phyloP scores from a whole-genome alignment of 2,329 filamentous ascomycete species.

The Cladophialophora chaetospira region DNA sequence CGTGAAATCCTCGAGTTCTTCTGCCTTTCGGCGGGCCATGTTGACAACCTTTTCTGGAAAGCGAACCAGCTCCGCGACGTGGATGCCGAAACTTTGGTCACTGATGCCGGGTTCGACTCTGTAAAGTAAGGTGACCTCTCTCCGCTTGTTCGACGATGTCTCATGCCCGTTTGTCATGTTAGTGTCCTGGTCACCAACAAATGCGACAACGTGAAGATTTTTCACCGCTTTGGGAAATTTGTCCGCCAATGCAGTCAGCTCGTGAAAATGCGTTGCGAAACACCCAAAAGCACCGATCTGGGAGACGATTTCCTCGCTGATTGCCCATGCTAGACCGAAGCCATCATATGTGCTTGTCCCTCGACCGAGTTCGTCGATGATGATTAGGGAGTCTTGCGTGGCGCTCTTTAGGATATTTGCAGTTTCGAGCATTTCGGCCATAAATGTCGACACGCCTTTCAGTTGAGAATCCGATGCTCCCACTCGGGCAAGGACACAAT shows the following conservation, averaged over 20 bases:
- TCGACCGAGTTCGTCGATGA: constrained; percentile 95
- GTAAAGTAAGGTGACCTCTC: constrained; percentile 92
- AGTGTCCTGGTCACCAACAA: constrained; percentile 62
- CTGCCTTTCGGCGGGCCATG: constrained; percentile 98
- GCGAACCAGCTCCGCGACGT: constrained; percentile 93
- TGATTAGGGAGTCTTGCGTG: constrained; percentile 92
- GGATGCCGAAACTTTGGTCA: constrained; percentile 97
- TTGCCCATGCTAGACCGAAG: constrained; percentile 98
- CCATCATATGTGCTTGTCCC: constrained; percentile 98
- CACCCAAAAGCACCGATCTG: constrained; percentile 93
- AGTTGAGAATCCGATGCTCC: constrained; percentile 95
- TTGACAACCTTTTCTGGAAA: constrained; percentile 97
- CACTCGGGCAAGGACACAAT: constrained; percentile 93
- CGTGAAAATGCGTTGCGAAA: constrained; percentile 98
- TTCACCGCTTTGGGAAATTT: constrained; percentile 78
- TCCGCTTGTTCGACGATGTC: constrained; percentile 55
- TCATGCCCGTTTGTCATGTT: constrained; percentile 36
- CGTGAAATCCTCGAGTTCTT: constrained; percentile 97
- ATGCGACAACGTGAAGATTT: constrained; percentile 94
- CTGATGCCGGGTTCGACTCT: constrained; percentile 95
- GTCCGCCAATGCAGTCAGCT: constrained; percentile 87
- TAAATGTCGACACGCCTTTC: constrained; percentile 97
- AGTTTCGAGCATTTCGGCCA: constrained; percentile 99
- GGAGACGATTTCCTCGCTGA: constrained; percentile 93
- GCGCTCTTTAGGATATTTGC: constrained; percentile 98